Evolutionary conservation across 2,329 filamentous ascomycete species (phyloP), one percentile per base, ranked within the genome.

Genomic region (Pseudogymnoascus sp.): DNA sequence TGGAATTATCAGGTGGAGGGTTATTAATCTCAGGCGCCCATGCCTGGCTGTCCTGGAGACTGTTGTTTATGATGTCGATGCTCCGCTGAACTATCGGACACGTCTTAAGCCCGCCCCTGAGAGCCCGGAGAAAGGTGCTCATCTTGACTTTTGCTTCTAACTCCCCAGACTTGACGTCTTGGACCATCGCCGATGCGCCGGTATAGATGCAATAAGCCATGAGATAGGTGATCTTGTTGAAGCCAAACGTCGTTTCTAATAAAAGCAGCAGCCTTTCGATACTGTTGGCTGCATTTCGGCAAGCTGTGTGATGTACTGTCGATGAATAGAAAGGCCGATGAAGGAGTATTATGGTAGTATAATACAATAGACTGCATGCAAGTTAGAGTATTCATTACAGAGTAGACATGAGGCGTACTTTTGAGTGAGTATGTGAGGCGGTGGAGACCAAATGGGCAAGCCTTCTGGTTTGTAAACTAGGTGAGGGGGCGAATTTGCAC

Each of bases 381-480:
- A 35, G 32, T 35, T 35, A 35, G 32, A 35, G 32, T 35, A 35
- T 35, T 35, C 32, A 35, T 35, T 35, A 35, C 8, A 35, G 4
- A 35, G 32, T 35, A 35, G 32, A 35, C 4, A 35, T 35, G 32
- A 35, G 32, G 32, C 32, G 11, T 35, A 35, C 32, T 84, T 84
- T 59, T 83, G 69, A 5, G 80, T 82, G 16, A 83, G 78, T 54
- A 84, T 82, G 62, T 84, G 81, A 38, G 79, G 81, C 1, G 81
- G 81, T 1, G 81, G 81, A 22, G 78, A 79, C 37, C 81, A 74
- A 4, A 74, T 70, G 12, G 81, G 81, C 61, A 84, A 72, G 16
- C 77, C 72, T 12, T 72, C 71, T 12, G 78, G 74, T 11, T 79
- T 73, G 30, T 84, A 75, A 64, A 76, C 79, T 61, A 84, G 70